Percentiles rank a stretch among this genome's conserved stretches.
phyloP scores from a whole-genome alignment of 768 basidiomycete genomes.

The Russula compacta region DNA sequence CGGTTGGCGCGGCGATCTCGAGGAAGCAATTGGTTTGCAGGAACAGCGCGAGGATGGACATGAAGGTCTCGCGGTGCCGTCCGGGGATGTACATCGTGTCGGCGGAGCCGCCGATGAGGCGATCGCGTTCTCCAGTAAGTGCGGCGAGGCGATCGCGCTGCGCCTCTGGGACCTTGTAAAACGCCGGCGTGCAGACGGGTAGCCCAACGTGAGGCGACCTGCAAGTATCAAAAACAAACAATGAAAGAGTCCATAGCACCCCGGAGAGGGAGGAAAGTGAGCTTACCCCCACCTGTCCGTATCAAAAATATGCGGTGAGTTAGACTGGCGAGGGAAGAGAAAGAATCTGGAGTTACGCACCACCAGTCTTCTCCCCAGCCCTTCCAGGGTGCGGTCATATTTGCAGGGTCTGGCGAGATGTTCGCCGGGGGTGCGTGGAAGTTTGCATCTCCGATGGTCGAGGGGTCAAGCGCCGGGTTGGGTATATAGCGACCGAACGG shows the following conservation, averaged over 20 bases:
- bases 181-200: slow-evolving; percentile 36
- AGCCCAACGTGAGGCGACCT: slow-evolving; percentile 40
- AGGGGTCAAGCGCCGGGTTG: slow-evolving; percentile 29
- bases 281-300: slow-evolving; percentile 21
- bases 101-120: slow-evolving; percentile 39
- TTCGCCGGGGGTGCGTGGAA: slow-evolving; percentile 34
- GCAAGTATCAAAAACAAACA: not conserved
- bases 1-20: slow-evolving; percentile 41
- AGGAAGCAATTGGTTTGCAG: slow-evolving; percentile 41
- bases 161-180: slow-evolving; percentile 26
- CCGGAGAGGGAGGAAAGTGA: not conserved
- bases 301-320: not conserved
- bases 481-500: slow-evolving; percentile 37
- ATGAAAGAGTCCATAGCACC: not conserved
- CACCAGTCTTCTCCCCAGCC: slow-evolving; percentile 38
- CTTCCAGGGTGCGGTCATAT: slow-evolving; percentile 34
- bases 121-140: slow-evolving; percentile 28
- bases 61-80: slow-evolving; percentile 31
- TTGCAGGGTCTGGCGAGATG: slow-evolving; percentile 35
- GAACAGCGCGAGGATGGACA: slow-evolving; percentile 36
- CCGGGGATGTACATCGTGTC: slow-evolving; percentile 44
- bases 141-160: slow-evolving; percentile 34
- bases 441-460: slow-evolving; percentile 17
- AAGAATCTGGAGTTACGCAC: slow-evolving; percentile 22
- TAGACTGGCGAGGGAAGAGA: not conserved